Base-by-base conservation (phyloP, 2,329 filamentous ascomycete genomes). In the Fusarium pseudograminearum region DNA sequence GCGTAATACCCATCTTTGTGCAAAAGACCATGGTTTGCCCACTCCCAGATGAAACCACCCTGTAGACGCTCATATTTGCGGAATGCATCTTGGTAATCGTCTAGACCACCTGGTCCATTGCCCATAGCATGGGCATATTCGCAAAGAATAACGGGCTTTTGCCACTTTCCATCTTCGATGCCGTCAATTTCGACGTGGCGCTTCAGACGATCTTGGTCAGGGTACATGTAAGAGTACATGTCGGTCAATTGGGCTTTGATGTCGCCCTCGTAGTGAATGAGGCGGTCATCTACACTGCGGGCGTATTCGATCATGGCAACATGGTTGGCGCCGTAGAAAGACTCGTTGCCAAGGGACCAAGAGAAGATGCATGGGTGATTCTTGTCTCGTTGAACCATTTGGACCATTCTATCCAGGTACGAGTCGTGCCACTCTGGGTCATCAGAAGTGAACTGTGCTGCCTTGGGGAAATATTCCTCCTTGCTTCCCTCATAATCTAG, bases 201-300 rank as follows among this genome's bases (percentile, higher is more conserved):
- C 26, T 62, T 48, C 0, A 63, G 36, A 4, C 59, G 36, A 2
- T 63, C 58, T 33, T 63, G 50, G 4, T 63, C 58, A 10, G 61
- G 61, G 3, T 63, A 63, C 61, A 63, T 63, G 10, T 63, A 63
- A 0, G 61, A 63, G 10, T 63, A 63, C 61, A 63, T 63, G 1
- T 63, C 61, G 3, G 61, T 63, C 7, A 48, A 10, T n/a, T 63
- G 58, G 4, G 61, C 61, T 18, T 63, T 63, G 15, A 63, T 63
- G 11, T 63, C 61, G 0, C 61, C 61, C 18, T 63, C 61, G 7
- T 63, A 63, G 1, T 63, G 61, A 10, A 63, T 63, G 3, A 63
- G 58, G 7, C 61, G 31, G 9, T 63, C 34, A 3, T 63, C 60
- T 0, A 63, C 15, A 26, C 41, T 24, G 7, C 60, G 60, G 18